Evolutionary conservation across 169 alveolate species (phyloP), one percentile per base, ranked within the genome.

Genomic region (Toxoplasma gondii): DNA sequence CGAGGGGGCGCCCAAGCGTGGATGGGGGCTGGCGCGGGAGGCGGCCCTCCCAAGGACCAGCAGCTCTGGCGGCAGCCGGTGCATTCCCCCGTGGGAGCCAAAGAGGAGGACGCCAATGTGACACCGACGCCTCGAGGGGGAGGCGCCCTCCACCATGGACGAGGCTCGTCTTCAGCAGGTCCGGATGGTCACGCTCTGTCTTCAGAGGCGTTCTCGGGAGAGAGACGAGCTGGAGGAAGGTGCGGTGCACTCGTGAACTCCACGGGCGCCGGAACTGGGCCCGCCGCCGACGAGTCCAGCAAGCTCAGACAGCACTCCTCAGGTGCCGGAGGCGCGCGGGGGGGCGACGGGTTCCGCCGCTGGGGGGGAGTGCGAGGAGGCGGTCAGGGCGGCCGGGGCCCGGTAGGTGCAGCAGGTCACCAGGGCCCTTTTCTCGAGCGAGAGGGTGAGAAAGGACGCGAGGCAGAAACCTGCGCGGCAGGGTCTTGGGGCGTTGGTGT

Each of bases 21-120:
- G 83, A 70, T 70, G 83, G 83, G 83, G 29, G 83, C 83, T 16
- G 83, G 83, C 12, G 34, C 83, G 39, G 83, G 83, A 7, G 83
- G 83, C 10, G 83, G 83, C 12, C 83, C 83, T 9, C 83, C 83
- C 9, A 70, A 70, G 83, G 83, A 34, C 34, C 83, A 70, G 83
- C 83, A 70, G 83, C 34, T 70, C 44, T 70, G 83, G 83, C 83
- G 83, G 36, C 83, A 70, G 39, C 29, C 83, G 10, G 17, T 70
- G 39, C 83, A 27, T 9, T 19, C 67, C 19, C 27, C 27, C 27
- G 27, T 12, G 67, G 67, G 67, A 9, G 67, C 67, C 19, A 9
- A 53, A 53, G 67, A 53, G 67, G 67, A 53, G 27, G 67, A 53
- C 27, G 67, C 67, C n/a, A n/a, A n/a, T 53, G 67, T 9, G 67